Conservation (phyloP, 352 stramenopile genomes). For the Thalassiosira mediterranea region DNA sequence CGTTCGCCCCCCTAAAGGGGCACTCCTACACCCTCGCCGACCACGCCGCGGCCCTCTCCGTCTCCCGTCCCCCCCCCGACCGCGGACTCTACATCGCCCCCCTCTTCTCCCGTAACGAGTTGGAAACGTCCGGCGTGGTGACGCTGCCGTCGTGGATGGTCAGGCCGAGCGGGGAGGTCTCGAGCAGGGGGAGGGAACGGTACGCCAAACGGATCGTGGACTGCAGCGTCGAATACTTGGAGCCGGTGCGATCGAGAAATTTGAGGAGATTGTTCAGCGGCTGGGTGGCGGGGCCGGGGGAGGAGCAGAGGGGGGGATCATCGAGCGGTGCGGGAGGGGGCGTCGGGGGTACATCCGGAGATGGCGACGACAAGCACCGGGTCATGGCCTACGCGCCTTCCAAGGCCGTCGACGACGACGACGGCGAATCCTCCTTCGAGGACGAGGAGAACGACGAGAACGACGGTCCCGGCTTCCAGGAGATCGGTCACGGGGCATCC, state of each 20-base stretch:
- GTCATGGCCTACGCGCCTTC: slow-evolving; percentile 31
- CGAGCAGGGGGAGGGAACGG: slow-evolving; percentile 15
- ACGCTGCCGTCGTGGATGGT: slow-evolving; percentile 43
- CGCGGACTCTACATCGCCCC: slow-evolving; percentile 39
- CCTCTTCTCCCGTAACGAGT: slow-evolving; percentile 41
- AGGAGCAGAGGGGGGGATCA: no score
- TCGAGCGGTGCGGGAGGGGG: no score
- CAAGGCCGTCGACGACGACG: no score
- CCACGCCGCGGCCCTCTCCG: slow-evolving; percentile 35
- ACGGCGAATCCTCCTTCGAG: slow-evolving; percentile 20
- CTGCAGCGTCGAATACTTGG: slow-evolving; percentile 42
- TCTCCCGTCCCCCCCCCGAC: slow-evolving; percentile 23
- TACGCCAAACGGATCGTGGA: slow-evolving; percentile 40
- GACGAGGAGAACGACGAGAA: slow-evolving; percentile 24
- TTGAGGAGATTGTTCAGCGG: slow-evolving; percentile 41
- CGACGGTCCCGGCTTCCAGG: slow-evolving; percentile 22
- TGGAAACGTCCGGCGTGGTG: slow-evolving; percentile 41
- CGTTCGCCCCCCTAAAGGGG: slow-evolving; percentile 1
- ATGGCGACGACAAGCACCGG: slow-evolving; percentile 23
- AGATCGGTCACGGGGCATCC: slow-evolving; percentile 30
- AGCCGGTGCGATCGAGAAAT: slow-evolving; percentile 44
- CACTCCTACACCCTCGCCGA: slow-evolving; percentile 40
- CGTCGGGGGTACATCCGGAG: not conserved
- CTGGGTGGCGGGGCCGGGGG: slow-evolving; percentile 46
- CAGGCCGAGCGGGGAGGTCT: slow-evolving; percentile 11